Conservation (phyloP, 805 yeast species). For the Cyberlindnera amylophila region DNA sequence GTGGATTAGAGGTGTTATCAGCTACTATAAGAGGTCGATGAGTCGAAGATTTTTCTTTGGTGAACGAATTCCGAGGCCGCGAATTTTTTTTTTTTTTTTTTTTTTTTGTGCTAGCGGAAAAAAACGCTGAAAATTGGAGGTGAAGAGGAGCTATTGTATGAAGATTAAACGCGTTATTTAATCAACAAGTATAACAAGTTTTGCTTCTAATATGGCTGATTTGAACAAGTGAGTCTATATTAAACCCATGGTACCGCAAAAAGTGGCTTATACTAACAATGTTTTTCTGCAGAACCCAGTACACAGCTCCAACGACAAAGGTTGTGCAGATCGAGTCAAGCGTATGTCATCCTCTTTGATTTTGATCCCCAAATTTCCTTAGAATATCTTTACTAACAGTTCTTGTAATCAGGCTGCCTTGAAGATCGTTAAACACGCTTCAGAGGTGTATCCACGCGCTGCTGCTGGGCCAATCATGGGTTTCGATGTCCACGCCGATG, state of each 20-base stretch:
- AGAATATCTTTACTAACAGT: constrained; percentile 5
- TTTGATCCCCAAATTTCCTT: background rate
- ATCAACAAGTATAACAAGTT: background rate
- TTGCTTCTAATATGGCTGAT: constrained; percentile 4
- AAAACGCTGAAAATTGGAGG: background rate
- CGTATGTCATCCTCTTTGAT: constrained; percentile 4
- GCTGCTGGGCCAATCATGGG: constrained; percentile 75
- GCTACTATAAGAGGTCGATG: background rate
- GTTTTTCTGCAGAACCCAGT: constrained; percentile 8
- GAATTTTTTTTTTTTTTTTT: no score
- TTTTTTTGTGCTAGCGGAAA: background rate
- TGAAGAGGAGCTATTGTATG: background rate
- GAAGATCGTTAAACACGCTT: constrained; percentile 63
- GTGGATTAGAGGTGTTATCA: background rate
- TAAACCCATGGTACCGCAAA: background rate
- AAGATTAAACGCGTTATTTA: background rate
- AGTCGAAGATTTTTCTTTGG: background rate
- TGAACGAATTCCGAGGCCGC: background rate
- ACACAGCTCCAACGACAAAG: constrained; percentile 19
- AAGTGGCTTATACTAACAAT: constrained; percentile 1
- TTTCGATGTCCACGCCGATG: constrained; percentile 51
- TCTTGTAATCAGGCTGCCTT: constrained; percentile 24
- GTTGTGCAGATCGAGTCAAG: constrained; percentile 20
- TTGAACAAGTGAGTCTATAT: constrained; percentile 5
- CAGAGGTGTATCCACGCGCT: constrained; percentile 57